Conservation (phyloP, 2,329 filamentous ascomycete species). For the Pestalotiopsis sp. region DNA sequence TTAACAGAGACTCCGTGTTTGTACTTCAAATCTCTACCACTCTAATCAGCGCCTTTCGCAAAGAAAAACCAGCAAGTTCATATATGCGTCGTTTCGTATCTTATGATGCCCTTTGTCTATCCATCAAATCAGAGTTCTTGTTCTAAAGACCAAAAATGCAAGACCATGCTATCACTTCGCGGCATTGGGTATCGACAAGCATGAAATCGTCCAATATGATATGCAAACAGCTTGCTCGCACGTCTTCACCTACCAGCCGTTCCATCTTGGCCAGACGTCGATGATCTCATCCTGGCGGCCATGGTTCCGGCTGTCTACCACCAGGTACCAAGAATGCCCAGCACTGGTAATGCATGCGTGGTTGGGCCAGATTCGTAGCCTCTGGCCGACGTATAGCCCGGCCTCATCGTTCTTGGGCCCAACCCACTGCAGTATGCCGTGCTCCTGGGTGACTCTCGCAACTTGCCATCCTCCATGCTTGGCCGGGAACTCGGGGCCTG, state of each 20-base stretch:
- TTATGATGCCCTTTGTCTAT: too few relatives aligned
- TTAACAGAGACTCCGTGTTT: too few relatives aligned
- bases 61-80: too few relatives aligned
- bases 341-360: conserved; percentile 79
- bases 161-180: too few relatives aligned
- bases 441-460: conserved; percentile 75
- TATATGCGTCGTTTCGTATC: too few relatives aligned
- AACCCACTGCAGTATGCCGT: conserved; percentile 70
- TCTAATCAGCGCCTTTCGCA: too few relatives aligned
- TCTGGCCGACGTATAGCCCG: conserved; percentile 63
- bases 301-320: conserved; percentile 65
- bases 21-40: too few relatives aligned
- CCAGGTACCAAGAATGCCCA: conserved; percentile 71
- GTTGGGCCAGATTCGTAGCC: conserved; percentile 75
- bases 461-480: conserved; percentile 65
- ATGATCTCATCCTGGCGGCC: conserved; percentile 62
- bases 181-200: too few relatives aligned
- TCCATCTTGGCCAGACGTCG: conserved; percentile 76
- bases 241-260: conserved; percentile 60
- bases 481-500: conserved; percentile 44
- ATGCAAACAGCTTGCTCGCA: conserved; percentile 8
- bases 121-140: too few relatives aligned
- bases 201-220: background rate
- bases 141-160: too few relatives aligned
- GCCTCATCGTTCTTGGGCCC: conserved; percentile 45